A percentile compares a stretch with the other conserved stretches of the same genome.
These are phyloP conservation scores for Remersonia thermophila DNA, from an alignment of 2,329 filamentous ascomycete species.

Conservation along the genomic window DNA sequence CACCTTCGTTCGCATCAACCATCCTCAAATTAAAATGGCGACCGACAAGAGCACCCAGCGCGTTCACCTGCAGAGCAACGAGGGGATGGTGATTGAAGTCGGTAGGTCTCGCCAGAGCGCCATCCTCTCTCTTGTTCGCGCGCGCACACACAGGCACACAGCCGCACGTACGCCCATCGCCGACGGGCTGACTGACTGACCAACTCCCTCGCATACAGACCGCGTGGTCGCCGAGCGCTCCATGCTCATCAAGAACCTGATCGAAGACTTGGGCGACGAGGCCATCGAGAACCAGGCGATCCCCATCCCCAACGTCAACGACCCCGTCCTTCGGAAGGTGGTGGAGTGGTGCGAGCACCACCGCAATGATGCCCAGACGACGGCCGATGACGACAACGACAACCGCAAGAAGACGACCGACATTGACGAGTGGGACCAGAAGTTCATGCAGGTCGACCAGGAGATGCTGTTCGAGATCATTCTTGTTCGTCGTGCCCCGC, in stretches of 20 bases:
- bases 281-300: conserved; percentile 52
- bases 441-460: conserved; percentile 99
- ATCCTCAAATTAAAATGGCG: conserved; percentile 15
- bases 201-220: conserved; percentile 40
- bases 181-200: background rate
- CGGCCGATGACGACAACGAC: conserved; percentile 81
- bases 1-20: too few relatives aligned
- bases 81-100: conserved; percentile 34
- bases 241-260: conserved; percentile 94
- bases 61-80: conserved; percentile 41
- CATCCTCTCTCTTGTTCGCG: conserved; percentile 3
- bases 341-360: conserved; percentile 98
- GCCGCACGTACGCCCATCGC: too few relatives aligned
- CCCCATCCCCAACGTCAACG: conserved; percentile 86
- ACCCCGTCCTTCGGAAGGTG: conserved; percentile 87
- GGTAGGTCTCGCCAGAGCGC: conserved; percentile 28
- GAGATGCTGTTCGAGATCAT: conserved; percentile 99
- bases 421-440: conserved; percentile 99
- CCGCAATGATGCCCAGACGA: conserved; percentile 71
- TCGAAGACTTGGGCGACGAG: conserved; percentile 75
- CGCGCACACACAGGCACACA: too few relatives aligned
- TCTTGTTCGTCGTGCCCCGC: conserved; percentile 50
- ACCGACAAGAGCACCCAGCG: conserved; percentile 24
- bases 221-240: conserved; percentile 81
- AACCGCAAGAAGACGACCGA: conserved; percentile 97